Conservation (phyloP, 129 eudicot genomes). For the Helianthus tuberosus region DNA sequence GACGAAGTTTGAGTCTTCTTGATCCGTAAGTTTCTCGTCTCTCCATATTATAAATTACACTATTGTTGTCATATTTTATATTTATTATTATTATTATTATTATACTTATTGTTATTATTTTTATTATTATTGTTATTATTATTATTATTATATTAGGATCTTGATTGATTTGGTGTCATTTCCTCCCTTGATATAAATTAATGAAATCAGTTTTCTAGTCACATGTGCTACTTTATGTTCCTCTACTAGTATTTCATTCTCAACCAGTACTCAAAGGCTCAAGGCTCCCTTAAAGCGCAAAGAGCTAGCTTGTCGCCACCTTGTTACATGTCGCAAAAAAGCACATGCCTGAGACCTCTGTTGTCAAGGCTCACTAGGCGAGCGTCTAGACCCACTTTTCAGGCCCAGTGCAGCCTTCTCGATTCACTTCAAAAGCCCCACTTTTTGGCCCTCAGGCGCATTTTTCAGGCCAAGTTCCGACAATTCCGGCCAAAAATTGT, state of each 20-base stretch:
- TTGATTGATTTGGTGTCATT: conserved; percentile 5
- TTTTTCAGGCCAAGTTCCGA: no score
- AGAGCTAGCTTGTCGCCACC: neutral
- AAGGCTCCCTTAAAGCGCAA: neutral
- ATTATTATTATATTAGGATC: neutral
- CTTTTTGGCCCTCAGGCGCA: no score
- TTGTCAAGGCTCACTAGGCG: no score
- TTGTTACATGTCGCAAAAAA: neutral
- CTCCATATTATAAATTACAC: neutral
- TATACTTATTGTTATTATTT: no score
- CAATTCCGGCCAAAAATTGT: no score
- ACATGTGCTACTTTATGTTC: neutral
- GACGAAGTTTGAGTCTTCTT: conserved; percentile 95
- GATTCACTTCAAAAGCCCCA: no score
- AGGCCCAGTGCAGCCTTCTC: no score
- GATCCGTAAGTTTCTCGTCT: conserved; percentile 76
- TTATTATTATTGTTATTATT: neutral
- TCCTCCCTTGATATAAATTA: neutral
- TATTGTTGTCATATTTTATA: neutral
- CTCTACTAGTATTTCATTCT: conserved; percentile 18
- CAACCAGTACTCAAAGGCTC: neutral
- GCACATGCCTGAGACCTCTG: neutral
- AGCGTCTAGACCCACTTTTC: no score
- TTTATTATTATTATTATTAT: no score
- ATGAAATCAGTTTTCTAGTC: conserved; percentile 4